Conservation (phyloP, 768 basidiomycete genomes). For the Lactarius evosmus region DNA sequence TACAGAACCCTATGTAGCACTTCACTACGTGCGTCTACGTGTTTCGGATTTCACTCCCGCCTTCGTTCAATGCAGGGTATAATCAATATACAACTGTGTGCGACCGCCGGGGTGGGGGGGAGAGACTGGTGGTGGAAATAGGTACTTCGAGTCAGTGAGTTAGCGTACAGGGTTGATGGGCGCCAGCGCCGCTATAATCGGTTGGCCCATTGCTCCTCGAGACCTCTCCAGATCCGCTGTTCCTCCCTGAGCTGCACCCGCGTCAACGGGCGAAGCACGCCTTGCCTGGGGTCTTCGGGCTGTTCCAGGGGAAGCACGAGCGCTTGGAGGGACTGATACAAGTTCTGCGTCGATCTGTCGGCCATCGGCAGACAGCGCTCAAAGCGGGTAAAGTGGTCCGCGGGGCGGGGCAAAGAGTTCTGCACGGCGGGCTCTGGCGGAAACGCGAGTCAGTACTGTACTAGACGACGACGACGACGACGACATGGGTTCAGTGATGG, state of each 20-base stretch:
- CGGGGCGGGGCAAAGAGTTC: conserved; percentile 1
- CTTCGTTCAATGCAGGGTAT: conserved; percentile 1
- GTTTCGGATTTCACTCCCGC: too few species aligned
- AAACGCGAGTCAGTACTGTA: not conserved
- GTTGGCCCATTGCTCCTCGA: conserved; percentile 7
- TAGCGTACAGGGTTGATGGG: not conserved
- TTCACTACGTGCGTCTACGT: too few species aligned
- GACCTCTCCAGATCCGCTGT: not conserved
- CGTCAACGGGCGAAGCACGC: conserved; percentile 9
- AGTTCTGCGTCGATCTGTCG: conserved; percentile 4
- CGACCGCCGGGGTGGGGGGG: not conserved
- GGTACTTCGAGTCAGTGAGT: not conserved
- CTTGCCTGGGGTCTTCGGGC: conserved; percentile 9
- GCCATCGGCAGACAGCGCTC: conserved; percentile 7
- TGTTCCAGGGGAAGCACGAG: conserved; percentile 13
- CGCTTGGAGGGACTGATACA: conserved; percentile 1
- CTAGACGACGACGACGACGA: not conserved
- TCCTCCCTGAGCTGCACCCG: conserved; percentile 13
- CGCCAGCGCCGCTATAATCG: not conserved
- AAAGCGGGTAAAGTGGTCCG: not conserved
- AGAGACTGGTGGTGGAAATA: not conserved
- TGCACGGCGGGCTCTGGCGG: conserved; percentile 3
- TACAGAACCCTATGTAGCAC: too few species aligned
- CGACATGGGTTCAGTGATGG: not conserved
- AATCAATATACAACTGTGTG: not conserved